Percentiles rank a stretch among this genome's conserved stretches.
phyloP scores from a whole-genome alignment of 768 basidiomycete species.

The Lentinula aciculospora region DNA sequence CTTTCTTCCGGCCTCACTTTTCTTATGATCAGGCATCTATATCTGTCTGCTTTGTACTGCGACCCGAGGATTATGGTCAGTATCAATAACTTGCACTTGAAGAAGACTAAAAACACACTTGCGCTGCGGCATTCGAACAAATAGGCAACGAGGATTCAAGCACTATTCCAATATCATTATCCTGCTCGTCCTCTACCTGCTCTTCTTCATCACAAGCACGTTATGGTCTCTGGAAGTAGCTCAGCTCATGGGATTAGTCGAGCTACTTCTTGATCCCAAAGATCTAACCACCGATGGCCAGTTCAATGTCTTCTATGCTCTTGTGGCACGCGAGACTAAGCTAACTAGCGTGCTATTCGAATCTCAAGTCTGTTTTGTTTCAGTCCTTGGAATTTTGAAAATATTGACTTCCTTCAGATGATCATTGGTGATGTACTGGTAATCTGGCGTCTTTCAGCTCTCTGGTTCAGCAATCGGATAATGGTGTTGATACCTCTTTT shows the following conservation, averaged over 20 bases:
- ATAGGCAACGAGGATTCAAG: constrained; percentile 1
- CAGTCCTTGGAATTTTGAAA: background rate
- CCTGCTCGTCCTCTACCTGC: background rate
- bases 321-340: background rate
- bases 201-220: background rate
- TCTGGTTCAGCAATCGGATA: background rate
- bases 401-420: background rate
- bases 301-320: constrained; percentile 1
- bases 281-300: background rate
- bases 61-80: constrained; percentile 2
- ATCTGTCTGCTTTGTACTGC: background rate
- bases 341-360: constrained; percentile 3
- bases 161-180: background rate
- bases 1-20: no score
- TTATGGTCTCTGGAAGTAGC: background rate
- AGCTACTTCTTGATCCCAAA: background rate
- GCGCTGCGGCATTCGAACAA: no score
- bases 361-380: background rate
- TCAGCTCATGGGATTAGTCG: background rate
- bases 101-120: no score
- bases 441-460: constrained; percentile 1
- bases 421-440: background rate
- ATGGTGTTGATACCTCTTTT: background rate
- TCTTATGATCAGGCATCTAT: background rate
- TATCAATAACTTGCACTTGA: background rate